Conservation (phyloP, 495 filamentous ascomycete genomes). For the Choiromyces venosus region DNA sequence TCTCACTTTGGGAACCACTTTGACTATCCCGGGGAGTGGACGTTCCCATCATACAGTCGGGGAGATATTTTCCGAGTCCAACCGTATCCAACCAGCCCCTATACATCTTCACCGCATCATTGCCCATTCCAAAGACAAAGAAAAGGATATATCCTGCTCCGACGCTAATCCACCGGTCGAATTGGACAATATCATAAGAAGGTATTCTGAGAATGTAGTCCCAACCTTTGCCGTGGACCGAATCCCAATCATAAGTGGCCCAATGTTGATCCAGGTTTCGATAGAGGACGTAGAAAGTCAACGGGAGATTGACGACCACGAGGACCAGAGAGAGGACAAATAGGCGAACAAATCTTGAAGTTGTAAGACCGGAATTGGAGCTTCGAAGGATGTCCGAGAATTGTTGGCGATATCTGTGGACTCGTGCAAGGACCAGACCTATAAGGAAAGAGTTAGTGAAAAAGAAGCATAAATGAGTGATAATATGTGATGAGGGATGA, state of each 20-base stretch:
- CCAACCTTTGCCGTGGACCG: conserved; percentile 56
- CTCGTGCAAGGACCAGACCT: conserved; percentile 64
- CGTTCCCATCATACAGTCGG: conserved; percentile 44
- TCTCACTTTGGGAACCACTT: conserved; percentile 11
- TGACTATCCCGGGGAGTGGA: conserved; percentile 12
- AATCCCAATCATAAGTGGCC: conserved; percentile 53
- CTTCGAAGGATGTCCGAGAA: conserved; percentile 57
- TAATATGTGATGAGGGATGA: conserved; percentile 21
- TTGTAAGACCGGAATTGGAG: conserved; percentile 54
- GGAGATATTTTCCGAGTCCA: conserved; percentile 48
- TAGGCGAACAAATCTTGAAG: conserved; percentile 69
- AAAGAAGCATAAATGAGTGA: conserved; percentile 4
- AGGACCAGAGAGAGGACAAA: conserved; percentile 67
- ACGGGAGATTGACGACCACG: conserved; percentile 61
- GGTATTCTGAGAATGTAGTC: conserved; percentile 58
- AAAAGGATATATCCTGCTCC: conserved; percentile 59
- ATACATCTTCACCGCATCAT: conserved; percentile 71
- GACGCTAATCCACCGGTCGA: conserved; percentile 65
- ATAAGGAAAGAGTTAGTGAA: not conserved
- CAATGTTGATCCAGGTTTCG: conserved; percentile 49
- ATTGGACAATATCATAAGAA: conserved; percentile 51
- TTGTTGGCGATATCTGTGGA: conserved; percentile 59
- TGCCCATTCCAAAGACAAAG: conserved; percentile 73
- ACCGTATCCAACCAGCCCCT: conserved; percentile 50
- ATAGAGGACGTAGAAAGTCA: conserved; percentile 57